A percentile compares a stretch with the other conserved stretches of the same genome.
Conservation (phyloP, 257 asterid genomes). For the Solanum pinnatisectum region DNA sequence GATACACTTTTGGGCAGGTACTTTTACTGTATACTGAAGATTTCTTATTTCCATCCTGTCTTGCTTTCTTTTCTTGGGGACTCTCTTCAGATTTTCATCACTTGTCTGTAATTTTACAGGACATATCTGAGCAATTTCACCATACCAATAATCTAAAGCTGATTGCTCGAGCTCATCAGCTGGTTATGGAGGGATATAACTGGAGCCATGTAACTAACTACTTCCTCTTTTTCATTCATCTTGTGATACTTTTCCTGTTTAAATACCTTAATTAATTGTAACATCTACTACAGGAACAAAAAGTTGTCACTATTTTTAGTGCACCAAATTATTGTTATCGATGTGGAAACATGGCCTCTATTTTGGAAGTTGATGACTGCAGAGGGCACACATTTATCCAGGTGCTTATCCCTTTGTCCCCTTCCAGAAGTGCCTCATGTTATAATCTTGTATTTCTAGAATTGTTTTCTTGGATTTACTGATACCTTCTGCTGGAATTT, state of each 20-base stretch:
- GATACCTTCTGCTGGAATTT: background rate
- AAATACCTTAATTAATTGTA: constrained; percentile 3
- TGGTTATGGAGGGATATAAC: constrained; percentile 96
- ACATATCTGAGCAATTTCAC: constrained; percentile 94
- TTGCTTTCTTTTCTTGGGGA: background rate
- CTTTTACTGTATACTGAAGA: background rate
- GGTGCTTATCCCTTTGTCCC: constrained; percentile 34
- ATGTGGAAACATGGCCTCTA: constrained; percentile 97
- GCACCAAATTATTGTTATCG: constrained; percentile 97
- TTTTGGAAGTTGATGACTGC: constrained; percentile 91
- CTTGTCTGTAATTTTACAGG: constrained; percentile 27
- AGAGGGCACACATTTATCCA: constrained; percentile 81
- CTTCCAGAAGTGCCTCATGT: background rate
- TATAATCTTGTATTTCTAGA: background rate
- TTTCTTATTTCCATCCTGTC: background rate
- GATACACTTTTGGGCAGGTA: constrained; percentile 97
- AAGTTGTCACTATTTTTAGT: constrained; percentile 88
- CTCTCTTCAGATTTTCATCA: background rate
- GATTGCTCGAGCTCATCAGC: constrained; percentile 95
- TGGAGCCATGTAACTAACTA: constrained; percentile 79
- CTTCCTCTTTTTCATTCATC: background rate
- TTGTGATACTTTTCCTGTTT: background rate
- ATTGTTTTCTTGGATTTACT: background rate
- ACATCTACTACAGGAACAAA: constrained; percentile 64
- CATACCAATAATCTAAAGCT: constrained; percentile 75